Percentiles rank a stretch among this genome's conserved stretches.
Evolutionary conservation across 2,329 filamentous ascomycete genomes (phyloP).

Genomic region (Penicillium italicum): DNA sequence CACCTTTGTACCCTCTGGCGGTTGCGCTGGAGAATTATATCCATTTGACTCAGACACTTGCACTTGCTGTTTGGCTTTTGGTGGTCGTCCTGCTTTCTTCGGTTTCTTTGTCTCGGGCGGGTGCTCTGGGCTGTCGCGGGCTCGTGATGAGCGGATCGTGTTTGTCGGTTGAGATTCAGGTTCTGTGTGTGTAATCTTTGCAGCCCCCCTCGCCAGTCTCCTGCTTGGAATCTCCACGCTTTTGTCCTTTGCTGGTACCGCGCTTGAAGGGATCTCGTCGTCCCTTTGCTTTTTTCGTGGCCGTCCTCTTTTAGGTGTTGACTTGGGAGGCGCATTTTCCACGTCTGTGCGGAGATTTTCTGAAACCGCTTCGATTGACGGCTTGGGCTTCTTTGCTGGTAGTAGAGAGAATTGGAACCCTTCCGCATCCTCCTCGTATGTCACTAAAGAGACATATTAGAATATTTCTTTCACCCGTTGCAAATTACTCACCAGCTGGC

Average conservation of each 20-base stretch:
- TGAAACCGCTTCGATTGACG: conserved; percentile 37
- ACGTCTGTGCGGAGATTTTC: conserved; percentile 37
- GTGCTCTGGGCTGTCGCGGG: conserved; percentile 26
- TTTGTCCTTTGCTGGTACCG: conserved; percentile 17
- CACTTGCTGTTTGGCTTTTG: conserved; percentile 26
- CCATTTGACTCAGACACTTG: conserved; percentile 23
- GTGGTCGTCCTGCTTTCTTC: conserved; percentile 33
- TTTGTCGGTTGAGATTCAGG: conserved; percentile 15
- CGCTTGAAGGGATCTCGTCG: conserved; percentile 14
- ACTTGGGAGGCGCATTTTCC: conserved; percentile 34
- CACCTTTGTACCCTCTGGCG: conserved; percentile 58
- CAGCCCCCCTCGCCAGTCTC: conserved; percentile 27
- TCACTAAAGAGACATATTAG: conserved; percentile 26
- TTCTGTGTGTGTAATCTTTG: conserved; percentile 17
- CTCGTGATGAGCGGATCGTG: conserved; percentile 23
- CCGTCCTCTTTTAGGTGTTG: conserved; percentile 36
- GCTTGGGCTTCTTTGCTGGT: conserved; percentile 61
- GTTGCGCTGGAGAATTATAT: conserved; percentile 29
- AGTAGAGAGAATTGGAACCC: conserved; percentile 72
- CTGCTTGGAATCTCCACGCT: conserved; percentile 22
- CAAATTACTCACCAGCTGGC: conserved; percentile 36
- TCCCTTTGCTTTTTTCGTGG: conserved; percentile 44
- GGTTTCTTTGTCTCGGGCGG: conserved; percentile 32
- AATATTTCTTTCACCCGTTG: conserved; percentile 5
- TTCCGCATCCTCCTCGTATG: conserved; percentile 70